Evolutionary conservation across 129 eudicot species (phyloP), one percentile per base, ranked within the genome.

Genomic region (Escallonia rubra): DNA sequence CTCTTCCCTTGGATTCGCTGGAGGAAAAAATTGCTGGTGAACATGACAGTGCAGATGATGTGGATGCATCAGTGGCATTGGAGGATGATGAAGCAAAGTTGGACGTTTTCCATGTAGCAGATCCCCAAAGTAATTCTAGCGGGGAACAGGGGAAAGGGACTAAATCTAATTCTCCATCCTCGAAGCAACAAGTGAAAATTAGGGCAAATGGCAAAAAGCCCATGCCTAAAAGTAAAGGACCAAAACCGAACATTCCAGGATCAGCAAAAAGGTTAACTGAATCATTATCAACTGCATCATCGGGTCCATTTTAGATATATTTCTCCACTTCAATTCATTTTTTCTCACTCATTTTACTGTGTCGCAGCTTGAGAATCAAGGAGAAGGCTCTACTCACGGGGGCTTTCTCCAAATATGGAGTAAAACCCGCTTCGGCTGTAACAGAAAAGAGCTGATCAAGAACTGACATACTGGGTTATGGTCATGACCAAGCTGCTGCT

Each of bases 341-440:
- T n/a, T 54, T 54, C 5, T 14, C 34, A 3, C 34, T 54, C 7
- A 54, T 8, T 12, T 2, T 61, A 4, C 43, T 72, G 45, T 77
- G 44, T 8, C 80, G 80, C 96, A 88, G 98, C 83, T 80, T 93
- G 73, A 86, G 79, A 59, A 66, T 76, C 45, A 81, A 72, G 75
- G 98, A 93, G 75, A 89, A 89, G 76, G 87, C 86, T 34, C 9
- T 89, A 76, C 95, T 93, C 55, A 70, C 92, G 4, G 91, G 78
- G 9, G 95, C 84, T 8, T 82, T 84, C 73, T 82, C 92, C 61
- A 92, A 83, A 70, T 92, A 89, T 72, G 91, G 78, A 52, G 75
- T 72, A 48, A 77, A 71, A 59, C 44, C 82, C 65, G 48, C 79
- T 23, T 14, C 52, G 69, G 79, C 78, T 38, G 77, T 70, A 34